Evolutionary conservation across 148 eudicot genomes (phyloP).

Genomic region (Diospyros kaki): DNA sequence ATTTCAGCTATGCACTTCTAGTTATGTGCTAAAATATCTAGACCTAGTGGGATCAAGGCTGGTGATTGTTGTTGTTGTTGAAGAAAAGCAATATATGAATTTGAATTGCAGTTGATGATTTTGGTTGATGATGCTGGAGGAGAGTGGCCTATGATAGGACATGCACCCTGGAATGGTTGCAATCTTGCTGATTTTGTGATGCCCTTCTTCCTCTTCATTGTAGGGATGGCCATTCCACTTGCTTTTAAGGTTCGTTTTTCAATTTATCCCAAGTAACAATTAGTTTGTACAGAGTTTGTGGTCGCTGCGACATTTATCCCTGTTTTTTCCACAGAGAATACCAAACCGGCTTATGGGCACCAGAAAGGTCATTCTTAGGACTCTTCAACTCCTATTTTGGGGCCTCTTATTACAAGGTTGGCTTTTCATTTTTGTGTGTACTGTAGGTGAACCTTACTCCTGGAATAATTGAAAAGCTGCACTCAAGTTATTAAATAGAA

Average conservation of each 20-base stretch:
- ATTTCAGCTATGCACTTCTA: neutral
- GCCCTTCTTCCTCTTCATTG: constrained; percentile 94
- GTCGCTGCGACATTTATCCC: neutral
- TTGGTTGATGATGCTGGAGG: constrained; percentile 98
- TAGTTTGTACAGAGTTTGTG: neutral
- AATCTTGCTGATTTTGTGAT: constrained; percentile 92
- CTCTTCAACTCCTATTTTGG: constrained; percentile 81
- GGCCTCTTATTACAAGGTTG: constrained; percentile 91
- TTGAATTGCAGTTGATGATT: constrained; percentile 69
- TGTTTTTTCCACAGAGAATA: constrained; percentile 38
- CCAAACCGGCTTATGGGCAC: constrained; percentile 36
- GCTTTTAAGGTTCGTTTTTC: constrained; percentile 63
- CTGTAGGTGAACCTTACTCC: neutral
- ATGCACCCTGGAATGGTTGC: constrained; percentile 95
- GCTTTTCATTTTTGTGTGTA: constrained; percentile 8
- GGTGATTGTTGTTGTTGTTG: too few relatives aligned
- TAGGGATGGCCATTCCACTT: constrained; percentile 87
- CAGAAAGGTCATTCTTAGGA: constrained; percentile 65
- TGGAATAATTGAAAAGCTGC: neutral
- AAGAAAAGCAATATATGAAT: neutral
- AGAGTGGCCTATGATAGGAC: constrained; percentile 79
- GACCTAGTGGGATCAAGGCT: too few relatives aligned
- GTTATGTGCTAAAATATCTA: too few relatives aligned
- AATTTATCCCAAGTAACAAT: neutral
- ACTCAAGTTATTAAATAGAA: too few relatives aligned